A percentile compares a stretch with the other conserved stretches of the same genome.
These are phyloP conservation scores for Urtica urens DNA, from an alignment of 306 rosid species.

Conservation along the genomic window DNA sequence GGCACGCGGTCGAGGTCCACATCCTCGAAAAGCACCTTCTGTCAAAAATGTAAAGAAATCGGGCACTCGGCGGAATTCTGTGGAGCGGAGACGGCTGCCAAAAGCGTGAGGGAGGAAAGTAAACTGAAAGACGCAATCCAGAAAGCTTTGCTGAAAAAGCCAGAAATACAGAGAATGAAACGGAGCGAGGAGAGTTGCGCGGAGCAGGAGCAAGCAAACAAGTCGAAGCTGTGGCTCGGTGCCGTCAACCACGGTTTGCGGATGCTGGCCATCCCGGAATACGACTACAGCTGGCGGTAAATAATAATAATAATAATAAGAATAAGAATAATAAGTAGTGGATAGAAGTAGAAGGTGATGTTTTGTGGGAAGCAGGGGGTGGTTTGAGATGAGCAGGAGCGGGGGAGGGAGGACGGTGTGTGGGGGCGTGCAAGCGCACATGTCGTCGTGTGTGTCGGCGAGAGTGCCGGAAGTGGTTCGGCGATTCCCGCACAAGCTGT, in stretches of 20 bases:
- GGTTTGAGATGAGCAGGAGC: constrained; percentile 55
- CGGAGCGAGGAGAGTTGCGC: constrained; percentile 37
- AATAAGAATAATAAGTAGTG: no score
- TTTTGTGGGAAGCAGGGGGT: constrained; percentile 60
- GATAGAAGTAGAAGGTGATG: no score
- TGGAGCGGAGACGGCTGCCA: constrained; percentile 22
- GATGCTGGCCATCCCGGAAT: constrained; percentile 56
- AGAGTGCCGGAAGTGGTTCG: constrained; percentile 55
- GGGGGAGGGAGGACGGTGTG: constrained; percentile 41
- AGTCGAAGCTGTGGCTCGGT: constrained; percentile 27
- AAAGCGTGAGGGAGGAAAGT: constrained; percentile 49
- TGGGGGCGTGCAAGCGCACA: constrained; percentile 80
- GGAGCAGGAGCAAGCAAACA: constrained; percentile 36
- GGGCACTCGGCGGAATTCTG: constrained; percentile 55
- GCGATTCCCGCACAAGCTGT: constrained; percentile 42
- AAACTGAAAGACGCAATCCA: constrained; percentile 71
- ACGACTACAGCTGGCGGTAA: constrained; percentile 79
- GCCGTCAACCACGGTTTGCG: constrained; percentile 21
- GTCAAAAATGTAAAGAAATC: constrained; percentile 51
- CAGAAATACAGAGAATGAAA: constrained; percentile 63
- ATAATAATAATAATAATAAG: no score
- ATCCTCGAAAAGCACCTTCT: constrained; percentile 29
- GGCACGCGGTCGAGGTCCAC: constrained; percentile 27
- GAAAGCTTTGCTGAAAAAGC: constrained; percentile 68
- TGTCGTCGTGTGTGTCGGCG: constrained; percentile 67